Evolutionary conservation across 2,329 filamentous ascomycete genomes (phyloP).

Genomic region (Teratosphaeriaceae sp.): DNA sequence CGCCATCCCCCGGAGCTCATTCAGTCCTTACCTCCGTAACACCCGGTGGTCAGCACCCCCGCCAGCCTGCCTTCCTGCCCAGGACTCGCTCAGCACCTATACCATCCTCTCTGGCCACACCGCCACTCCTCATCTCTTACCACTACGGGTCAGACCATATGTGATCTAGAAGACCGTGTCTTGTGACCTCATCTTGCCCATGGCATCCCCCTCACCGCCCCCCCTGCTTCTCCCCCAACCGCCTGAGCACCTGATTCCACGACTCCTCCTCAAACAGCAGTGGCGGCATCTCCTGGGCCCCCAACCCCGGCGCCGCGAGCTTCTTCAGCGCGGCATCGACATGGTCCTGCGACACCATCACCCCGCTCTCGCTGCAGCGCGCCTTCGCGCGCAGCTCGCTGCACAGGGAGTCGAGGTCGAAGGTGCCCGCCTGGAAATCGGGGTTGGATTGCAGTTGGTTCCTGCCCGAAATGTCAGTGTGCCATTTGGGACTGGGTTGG

Average conservation of each 20-base stretch:
- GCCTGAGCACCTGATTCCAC: slow-evolving; percentile 22
- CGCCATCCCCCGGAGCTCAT: no score
- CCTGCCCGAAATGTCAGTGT: slow-evolving; percentile 53
- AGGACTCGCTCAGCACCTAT: no score
- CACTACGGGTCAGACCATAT: no score
- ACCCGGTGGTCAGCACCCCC: no score
- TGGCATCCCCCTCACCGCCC: no score
- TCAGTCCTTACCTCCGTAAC: no score
- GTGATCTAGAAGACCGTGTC: no score
- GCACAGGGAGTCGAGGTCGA: slow-evolving; percentile 90
- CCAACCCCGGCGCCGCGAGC: no score
- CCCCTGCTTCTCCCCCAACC: slow-evolving; percentile 13
- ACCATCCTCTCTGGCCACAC: no score
- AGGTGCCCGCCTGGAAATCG: slow-evolving; percentile 81
- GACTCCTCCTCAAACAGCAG: slow-evolving; percentile 23
- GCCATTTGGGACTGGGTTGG: not conserved
- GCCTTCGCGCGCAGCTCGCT: slow-evolving; percentile 92
- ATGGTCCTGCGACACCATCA: slow-evolving; percentile 82
- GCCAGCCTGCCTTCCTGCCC: no score
- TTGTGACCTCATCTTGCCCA: no score
- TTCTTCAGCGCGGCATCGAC: slow-evolving; percentile 60
- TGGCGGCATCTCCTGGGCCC: slow-evolving; percentile 5
- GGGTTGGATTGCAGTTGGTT: slow-evolving; percentile 82
- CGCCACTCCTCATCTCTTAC: no score
- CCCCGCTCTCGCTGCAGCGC: slow-evolving; percentile 84